Conservation (phyloP, 176 grass and related monocot genomes). For the Zea luxurians region DNA sequence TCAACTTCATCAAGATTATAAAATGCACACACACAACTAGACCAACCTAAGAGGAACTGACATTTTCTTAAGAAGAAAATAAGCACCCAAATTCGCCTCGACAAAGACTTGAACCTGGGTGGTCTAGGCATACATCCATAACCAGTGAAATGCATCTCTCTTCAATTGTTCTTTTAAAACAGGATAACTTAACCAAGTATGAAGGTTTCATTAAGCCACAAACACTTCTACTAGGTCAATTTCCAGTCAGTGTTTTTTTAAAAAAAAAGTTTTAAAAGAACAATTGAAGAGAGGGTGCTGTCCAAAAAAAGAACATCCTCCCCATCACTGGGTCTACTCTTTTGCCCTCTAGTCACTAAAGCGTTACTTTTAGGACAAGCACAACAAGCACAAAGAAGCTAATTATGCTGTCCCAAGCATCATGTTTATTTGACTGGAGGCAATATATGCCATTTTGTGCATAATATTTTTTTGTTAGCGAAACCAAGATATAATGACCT, state of each 20-base stretch:
- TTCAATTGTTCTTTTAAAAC: not conserved
- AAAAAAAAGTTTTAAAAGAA: no score
- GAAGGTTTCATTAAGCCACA: constrained; percentile 20
- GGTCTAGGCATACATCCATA: not conserved
- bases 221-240: constrained; percentile 4
- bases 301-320: no score
- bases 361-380: not conserved
- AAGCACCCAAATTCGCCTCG: not conserved
- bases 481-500: not conserved
- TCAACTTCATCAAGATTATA: not conserved
- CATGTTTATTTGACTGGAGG: not conserved
- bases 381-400: not conserved
- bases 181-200: not conserved
- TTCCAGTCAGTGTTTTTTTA: not conserved
- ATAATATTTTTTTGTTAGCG: not conserved
- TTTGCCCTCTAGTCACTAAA: not conserved
- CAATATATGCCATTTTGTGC: not conserved
- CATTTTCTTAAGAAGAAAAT: not conserved
- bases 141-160: not conserved
- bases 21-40: not conserved
- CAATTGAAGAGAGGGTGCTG: no score
- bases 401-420: not conserved
- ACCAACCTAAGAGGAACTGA: not conserved
- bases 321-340: no score
- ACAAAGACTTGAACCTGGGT: not conserved